A percentile compares a stretch with the other conserved stretches of the same genome.
Conservation (phyloP, 306 rosid genomes). For the apple (Malus domestica) region ASM211411v1 NC_041799.1:39037501-39038000, state of each 20-base stretch:
- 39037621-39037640: conserved; percentile 20
- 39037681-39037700: conserved; percentile 6
- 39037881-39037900: conserved; percentile 25
- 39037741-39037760: not conserved
- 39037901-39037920: conserved; percentile 24
- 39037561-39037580: conserved; percentile 42
- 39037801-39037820: too few relatives aligned
- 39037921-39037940: conserved; percentile 25
- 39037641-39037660: not conserved
- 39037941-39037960: not conserved
- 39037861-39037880: not conserved
- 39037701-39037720: conserved; percentile 22
- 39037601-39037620: not conserved
- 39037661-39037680: conserved; percentile 15
- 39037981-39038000: conserved; percentile 5
- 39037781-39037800: too few relatives aligned
- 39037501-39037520: not conserved
- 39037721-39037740: not conserved
- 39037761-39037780: not conserved
- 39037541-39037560: conserved; percentile 48
- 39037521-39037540: conserved; percentile 18
- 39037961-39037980: not conserved
- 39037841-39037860: not conserved
- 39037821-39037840: not conserved
- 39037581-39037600: conserved; percentile 30